Evolutionary conservation across 1,139 yeast species (phyloP), one percentile per base, ranked within the genome.

Genomic region (Debaryomyces sp.): DNA sequence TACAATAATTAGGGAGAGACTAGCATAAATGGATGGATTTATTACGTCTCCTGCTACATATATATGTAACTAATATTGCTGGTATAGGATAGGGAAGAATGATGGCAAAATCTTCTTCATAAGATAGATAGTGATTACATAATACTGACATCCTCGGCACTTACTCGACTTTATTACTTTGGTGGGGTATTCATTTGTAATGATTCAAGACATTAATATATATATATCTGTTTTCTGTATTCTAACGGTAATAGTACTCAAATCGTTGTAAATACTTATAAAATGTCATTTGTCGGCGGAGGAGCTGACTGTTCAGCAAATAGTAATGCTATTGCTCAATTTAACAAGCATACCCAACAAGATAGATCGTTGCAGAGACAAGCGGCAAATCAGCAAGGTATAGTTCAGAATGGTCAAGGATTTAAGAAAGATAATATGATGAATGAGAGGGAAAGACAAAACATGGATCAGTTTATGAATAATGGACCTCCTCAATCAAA

Each of bases 271-370:
- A 41, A 15, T 9, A 27, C n/a, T 33, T 15, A 22, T 17, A 55
- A 27, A 9, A 83, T 84, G 89, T 84, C 89, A 8, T 78, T 84
- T 57, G 77, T 82, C 37, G 81, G 81, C 45, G 85, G 87, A 34
- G 92, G 92, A 41, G 82, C 94, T 24, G 97, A 90, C 59, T 91
- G 97, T 71, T 86, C 96, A 2, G 86, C 87, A 2, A 80, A 82
- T 50, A 77, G 83, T 51, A 91, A 92, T 66, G 96, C 96, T 21
- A 75, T 92, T 47, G 80, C 96, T 4, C 96, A 89, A 73, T 84
- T 94, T 64, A 80, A 83, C 53, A 87, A 87, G 61, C 90, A 86
- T 50, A 69, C 84, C 40, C 85, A 85, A 52, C 81, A 81, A 56
- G 89, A 84, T 61, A 67, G 86, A 47, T 81, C 88, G 9, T 73